phyloP scores from a whole-genome alignment of 176 grass and related monocot genomes.

The Musa troglodytarum region DNA sequence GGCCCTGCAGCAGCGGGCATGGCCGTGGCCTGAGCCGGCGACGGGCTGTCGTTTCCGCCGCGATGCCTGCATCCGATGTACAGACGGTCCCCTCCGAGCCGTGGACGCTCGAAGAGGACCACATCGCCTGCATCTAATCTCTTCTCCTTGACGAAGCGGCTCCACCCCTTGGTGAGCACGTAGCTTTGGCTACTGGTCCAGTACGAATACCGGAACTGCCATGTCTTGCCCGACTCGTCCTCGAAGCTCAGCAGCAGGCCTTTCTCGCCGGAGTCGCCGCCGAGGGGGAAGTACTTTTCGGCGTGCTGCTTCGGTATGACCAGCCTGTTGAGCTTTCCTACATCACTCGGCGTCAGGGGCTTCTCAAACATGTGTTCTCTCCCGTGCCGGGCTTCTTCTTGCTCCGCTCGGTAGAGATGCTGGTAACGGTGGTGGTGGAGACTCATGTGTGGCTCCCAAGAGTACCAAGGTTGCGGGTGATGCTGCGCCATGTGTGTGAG shows the following conservation, averaged over 20 bases:
- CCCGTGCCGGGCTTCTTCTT: background rate
- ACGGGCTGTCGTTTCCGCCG: background rate
- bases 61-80: conserved; percentile 46
- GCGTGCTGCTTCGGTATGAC: conserved; percentile 82
- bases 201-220: conserved; percentile 16
- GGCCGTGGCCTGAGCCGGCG: background rate
- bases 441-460: conserved; percentile 1
- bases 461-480: conserved; percentile 3
- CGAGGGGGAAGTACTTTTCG: conserved; percentile 59
- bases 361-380: conserved; percentile 70
- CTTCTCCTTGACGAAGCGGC: conserved; percentile 21
- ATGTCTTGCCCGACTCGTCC: conserved; percentile 16
- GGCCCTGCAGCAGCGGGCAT: background rate
- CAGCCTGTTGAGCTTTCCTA: conserved; percentile 76
- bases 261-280: conserved; percentile 15
- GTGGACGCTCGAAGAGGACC: conserved; percentile 35
- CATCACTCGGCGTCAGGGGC: conserved; percentile 53
- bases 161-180: conserved; percentile 20
- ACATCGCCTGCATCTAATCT: conserved; percentile 15
- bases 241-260: conserved; percentile 21
- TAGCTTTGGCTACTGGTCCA: conserved; percentile 25
- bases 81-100: conserved; percentile 33
- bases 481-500: background rate
- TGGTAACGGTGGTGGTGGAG: conserved; percentile 6
- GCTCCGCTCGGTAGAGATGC: background rate